Evolutionary conservation across 2,329 filamentous ascomycete genomes (phyloP), one percentile per base, ranked within the genome.

Genomic region (Colletotrichum destructivum): DNA sequence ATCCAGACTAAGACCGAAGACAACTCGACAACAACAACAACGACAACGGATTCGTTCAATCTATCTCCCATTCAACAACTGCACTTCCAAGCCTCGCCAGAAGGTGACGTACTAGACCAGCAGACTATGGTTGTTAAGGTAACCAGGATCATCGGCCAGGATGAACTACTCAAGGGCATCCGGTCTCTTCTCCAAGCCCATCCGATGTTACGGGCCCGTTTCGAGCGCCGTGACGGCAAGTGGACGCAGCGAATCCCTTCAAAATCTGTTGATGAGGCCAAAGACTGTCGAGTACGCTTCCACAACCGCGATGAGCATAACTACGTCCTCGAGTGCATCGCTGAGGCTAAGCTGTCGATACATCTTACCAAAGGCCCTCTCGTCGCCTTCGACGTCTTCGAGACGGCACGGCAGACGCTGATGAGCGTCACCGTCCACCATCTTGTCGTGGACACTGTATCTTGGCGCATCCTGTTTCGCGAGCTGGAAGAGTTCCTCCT

Each of bases 401-500:
- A 62, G 21, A 46, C 64, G 2, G 8, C 15, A 3, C 35, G 42
- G 3, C 57, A 74, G 13, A 79, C 79, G 38, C 40, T 76, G 1
- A 55, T 82, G 0, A 80, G 79, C 3, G 61, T 84, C 7, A 75
- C 78, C 3, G 80, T 77, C 0, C 82, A 83, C 11, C 82, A 84
- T 62, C 75, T 83, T 0, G 78, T 82, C 0, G 78, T 86, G 13
- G 85, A 87, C 65, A 73, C 86, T 3, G 83, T 87, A 1, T 84
- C 84, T 0, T 87, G 85, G 85, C 77, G 83, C 5, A 79, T 83
- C 1, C 75, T 87, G 1, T 75, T 86, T 0, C 80, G 83, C 40
- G 84, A 87, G 52, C 75, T 87, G 0, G 84, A 86, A 64, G 77
- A 78, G 7, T 71, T 83, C 1, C 74, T 86, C 8, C 46, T 52